These are phyloP conservation scores for Cucurbitaria berberidis DNA, from an alignment of 2,329 filamentous ascomycete genomes.

Conservation along the genomic window DNA sequence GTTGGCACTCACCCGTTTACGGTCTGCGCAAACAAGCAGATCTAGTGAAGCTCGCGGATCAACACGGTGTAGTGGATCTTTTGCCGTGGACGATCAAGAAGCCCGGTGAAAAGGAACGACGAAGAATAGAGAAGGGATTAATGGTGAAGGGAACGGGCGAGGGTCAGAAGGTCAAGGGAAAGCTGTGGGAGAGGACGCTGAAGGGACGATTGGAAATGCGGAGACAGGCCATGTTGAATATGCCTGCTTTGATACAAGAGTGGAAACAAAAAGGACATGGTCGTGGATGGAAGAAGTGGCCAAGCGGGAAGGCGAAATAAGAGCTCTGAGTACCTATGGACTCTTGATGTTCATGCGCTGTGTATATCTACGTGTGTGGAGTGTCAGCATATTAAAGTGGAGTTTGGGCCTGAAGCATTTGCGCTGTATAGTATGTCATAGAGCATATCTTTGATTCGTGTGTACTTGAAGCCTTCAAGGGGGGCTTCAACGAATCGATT, in stretches of 20 bases:
- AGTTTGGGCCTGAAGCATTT: constrained; percentile 12
- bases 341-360: not conserved
- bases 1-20: constrained; percentile 82
- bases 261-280: constrained; percentile 85
- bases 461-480: not conserved
- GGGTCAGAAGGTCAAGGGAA: constrained; percentile 93
- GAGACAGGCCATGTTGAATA: constrained; percentile 89
- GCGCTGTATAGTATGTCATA: constrained; percentile 14
- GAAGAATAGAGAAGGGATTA: constrained; percentile 78
- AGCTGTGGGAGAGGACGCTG: constrained; percentile 87
- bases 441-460: not conserved
- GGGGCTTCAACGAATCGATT: not conserved
- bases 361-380: constrained; percentile 28
- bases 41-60: constrained; percentile 81
- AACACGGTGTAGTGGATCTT: constrained; percentile 80
- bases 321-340: not conserved
- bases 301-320: constrained; percentile 52
- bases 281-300: constrained; percentile 76
- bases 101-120: constrained; percentile 71
- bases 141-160: constrained; percentile 91
- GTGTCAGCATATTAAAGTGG: constrained; percentile 14
- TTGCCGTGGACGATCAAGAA: constrained; percentile 79
- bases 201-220: constrained; percentile 83
- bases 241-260: constrained; percentile 88
- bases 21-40: constrained; percentile 89